Evolutionary conservation across 73 alveolate species (phyloP).

Genomic region (Paramecium biaurelia): DNA sequence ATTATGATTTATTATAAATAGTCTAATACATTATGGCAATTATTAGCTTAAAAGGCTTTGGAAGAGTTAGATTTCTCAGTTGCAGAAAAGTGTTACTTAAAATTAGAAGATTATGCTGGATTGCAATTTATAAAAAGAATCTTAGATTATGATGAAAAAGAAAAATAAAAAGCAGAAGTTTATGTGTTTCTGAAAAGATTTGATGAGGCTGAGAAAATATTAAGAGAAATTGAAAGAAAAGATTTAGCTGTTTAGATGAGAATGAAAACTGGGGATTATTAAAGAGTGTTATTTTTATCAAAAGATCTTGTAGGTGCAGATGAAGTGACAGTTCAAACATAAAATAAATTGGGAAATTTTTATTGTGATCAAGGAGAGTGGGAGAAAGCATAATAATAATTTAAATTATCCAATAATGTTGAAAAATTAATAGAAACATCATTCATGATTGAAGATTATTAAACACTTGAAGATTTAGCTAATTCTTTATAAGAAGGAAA

Average conservation of each 20-base stretch:
- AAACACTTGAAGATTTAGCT: constrained; percentile 76
- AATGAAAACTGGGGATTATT: constrained; percentile 97
- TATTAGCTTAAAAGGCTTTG: constrained; percentile 95
- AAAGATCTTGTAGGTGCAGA: constrained; percentile 93
- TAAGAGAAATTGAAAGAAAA: constrained; percentile 97
- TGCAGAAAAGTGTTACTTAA: constrained; percentile 97
- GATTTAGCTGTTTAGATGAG: constrained; percentile 94
- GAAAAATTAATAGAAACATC: constrained; percentile 87
- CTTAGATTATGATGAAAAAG: constrained; percentile 57
- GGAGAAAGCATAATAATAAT: constrained; percentile 85
- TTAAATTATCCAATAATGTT: constrained; percentile 79
- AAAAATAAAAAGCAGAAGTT: constrained; percentile 63
- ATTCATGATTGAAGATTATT: constrained; percentile 86
- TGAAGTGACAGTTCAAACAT: constrained; percentile 84
- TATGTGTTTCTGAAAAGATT: constrained; percentile 69
- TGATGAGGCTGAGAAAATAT: constrained; percentile 98
- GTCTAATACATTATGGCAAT: constrained; percentile 70
- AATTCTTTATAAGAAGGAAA: constrained; percentile 85
- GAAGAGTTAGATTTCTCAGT: constrained; percentile 93
- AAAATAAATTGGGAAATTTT: constrained; percentile 77
- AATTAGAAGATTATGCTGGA: constrained; percentile 86
- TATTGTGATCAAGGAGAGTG: constrained; percentile 83
- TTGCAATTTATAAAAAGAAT: constrained; percentile 72
- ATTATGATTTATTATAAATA: neutral
- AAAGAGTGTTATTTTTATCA: constrained; percentile 85